Conservation (phyloP, 1,284 basidiomycete genomes). For the Cutaneotrichosporon sp. region DNA sequence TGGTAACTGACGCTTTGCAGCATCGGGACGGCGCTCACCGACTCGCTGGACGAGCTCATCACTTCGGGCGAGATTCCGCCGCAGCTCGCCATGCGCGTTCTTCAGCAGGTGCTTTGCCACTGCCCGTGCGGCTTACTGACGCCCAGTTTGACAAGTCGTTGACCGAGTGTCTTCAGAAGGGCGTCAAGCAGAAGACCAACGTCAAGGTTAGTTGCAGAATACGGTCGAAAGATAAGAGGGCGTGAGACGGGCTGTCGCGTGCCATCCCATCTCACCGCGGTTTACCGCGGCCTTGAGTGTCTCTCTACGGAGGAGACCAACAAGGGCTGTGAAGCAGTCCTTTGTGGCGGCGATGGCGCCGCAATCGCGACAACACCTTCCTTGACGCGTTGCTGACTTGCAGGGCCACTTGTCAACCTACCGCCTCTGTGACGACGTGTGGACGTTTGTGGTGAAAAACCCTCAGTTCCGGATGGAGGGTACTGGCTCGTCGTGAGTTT, state of each 20-base stretch:
- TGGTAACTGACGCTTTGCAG: slow-evolving; percentile 52
- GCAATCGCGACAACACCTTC: not conserved
- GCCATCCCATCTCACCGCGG: not conserved
- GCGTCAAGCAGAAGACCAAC: slow-evolving; percentile 85
- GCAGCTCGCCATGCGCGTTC: slow-evolving; percentile 92
- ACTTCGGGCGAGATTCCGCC: slow-evolving; percentile 95
- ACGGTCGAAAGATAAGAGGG: not conserved
- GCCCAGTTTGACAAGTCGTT: slow-evolving; percentile 87
- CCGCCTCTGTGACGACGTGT: slow-evolving; percentile 91
- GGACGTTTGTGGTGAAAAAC: slow-evolving; percentile 92
- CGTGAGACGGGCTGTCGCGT: too few relatives aligned
- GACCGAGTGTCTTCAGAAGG: slow-evolving; percentile 81
- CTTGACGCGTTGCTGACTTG: slow-evolving; percentile 6
- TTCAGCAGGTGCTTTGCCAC: slow-evolving; percentile 68
- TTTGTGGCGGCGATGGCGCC: too few relatives aligned
- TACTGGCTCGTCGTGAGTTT: slow-evolving; percentile 50
- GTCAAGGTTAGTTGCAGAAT: slow-evolving; percentile 62
- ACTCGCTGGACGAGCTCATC: slow-evolving; percentile 97
- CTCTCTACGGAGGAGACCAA: too few relatives aligned
- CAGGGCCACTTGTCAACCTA: slow-evolving; percentile 88
- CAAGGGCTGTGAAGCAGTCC: too few relatives aligned
- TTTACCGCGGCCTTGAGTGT: too few relatives aligned
- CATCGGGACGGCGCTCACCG: slow-evolving; percentile 95
- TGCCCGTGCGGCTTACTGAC: not conserved
- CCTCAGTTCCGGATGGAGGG: slow-evolving; percentile 92